Evolutionary conservation across 1,284 basidiomycete genomes (phyloP).

Genomic region (Rugiboletus extremiorientalis): DNA sequence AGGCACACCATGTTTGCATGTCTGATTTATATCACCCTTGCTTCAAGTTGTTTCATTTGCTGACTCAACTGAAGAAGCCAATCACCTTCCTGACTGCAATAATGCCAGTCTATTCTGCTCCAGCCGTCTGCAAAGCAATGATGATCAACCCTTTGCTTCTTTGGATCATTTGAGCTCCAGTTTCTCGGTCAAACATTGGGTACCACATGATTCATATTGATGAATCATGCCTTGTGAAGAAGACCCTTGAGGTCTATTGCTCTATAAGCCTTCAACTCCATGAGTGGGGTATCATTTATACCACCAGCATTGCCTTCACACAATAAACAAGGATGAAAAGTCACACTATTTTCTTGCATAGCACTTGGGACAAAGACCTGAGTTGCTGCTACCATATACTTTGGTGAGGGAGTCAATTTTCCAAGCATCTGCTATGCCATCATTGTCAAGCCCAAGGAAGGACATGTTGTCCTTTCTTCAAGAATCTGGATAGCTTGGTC

Average conservation of each 20-base stretch:
- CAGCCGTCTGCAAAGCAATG: not conserved
- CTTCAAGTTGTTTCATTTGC: conserved; percentile 16
- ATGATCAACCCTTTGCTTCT: not conserved
- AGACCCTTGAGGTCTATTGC: not conserved
- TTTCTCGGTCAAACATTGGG: not conserved
- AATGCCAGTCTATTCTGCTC: conserved; percentile 8
- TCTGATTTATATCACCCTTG: conserved; percentile 14
- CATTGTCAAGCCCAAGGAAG: not conserved
- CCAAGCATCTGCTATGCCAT: not conserved
- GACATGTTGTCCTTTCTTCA: not conserved
- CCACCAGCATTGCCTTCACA: not conserved
- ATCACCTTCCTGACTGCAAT: conserved; percentile 1
- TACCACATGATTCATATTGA: not conserved
- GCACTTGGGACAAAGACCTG: not conserved
- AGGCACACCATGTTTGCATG: conserved; percentile 22
- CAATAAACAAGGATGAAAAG: not conserved
- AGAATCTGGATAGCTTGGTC: not conserved
- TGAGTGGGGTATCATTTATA: not conserved
- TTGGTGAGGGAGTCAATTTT: not conserved
- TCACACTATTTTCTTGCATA: not conserved
- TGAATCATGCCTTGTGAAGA: not conserved
- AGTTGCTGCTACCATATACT: not conserved
- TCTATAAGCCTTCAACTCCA: not conserved
- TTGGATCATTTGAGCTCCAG: not conserved
- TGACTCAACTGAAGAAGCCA: conserved; percentile 10